Conservation (phyloP, 768 basidiomycete genomes). For the Amanita pallidorosea region DNA sequence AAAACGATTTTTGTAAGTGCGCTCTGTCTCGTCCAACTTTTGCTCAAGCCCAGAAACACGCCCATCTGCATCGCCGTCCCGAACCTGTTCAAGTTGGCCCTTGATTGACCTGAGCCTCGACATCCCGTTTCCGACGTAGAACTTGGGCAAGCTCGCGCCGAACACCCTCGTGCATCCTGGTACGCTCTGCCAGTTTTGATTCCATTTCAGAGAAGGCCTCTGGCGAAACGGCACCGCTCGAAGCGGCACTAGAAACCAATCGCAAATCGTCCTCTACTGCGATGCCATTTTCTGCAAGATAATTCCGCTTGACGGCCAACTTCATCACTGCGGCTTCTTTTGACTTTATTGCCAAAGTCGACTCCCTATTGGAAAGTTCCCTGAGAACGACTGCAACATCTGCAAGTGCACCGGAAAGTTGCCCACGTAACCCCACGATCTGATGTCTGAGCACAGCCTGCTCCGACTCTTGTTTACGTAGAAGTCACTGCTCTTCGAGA, state of each 20-base stretch:
- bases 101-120: conserved; percentile 55
- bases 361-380: conserved; percentile 57
- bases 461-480: conserved; percentile 55
- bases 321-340: conserved; percentile 62
- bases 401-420: conserved; percentile 55
- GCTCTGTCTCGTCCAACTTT: conserved; percentile 71
- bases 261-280: conserved; percentile 57
- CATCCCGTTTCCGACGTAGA: conserved; percentile 60
- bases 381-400: conserved; percentile 64
- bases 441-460: conserved; percentile 60
- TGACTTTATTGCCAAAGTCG: conserved; percentile 47
- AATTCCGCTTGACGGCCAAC: conserved; percentile 69
- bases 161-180: conserved; percentile 58
- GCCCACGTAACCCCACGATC: conserved; percentile 60
- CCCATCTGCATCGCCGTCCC: conserved; percentile 39
- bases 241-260: conserved; percentile 24
- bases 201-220: conserved; percentile 63
- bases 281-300: conserved; percentile 84
- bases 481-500: conserved; percentile 59
- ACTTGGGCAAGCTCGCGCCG: conserved; percentile 67
- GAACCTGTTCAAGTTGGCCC: conserved; percentile 54
- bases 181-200: conserved; percentile 61
- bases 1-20: conserved; percentile 67
- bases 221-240: conserved; percentile 26
- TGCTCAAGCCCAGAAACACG: conserved; percentile 60